These are phyloP conservation scores for Exophiala xenobiotica DNA, from an alignment of 2,329 filamentous ascomycete genomes.

Conservation along the genomic window DNA sequence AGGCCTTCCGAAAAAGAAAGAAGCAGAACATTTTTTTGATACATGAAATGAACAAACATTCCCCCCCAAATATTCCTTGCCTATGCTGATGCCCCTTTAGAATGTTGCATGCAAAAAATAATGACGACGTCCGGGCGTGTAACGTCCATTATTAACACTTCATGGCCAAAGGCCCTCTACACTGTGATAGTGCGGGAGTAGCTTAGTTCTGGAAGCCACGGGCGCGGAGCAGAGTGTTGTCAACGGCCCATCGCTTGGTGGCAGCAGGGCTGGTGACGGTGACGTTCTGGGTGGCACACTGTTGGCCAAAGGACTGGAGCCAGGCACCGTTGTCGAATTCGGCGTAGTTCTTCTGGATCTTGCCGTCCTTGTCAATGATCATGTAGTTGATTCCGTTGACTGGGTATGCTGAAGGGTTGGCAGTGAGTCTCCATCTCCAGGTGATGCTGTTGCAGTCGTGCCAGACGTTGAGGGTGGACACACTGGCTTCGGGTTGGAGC, in stretches of 20 bases:
- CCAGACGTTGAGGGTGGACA: conserved; percentile 24
- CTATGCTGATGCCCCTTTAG: neutral
- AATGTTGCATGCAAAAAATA: neutral
- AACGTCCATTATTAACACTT: neutral
- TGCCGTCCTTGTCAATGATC: conserved; percentile 21
- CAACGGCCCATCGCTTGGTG: conserved; percentile 1
- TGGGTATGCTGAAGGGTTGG: conserved; percentile 14
- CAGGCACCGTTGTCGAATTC: conserved; percentile 31
- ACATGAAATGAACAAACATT: neutral
- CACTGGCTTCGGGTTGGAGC: conserved; percentile 17
- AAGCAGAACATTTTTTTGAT: neutral
- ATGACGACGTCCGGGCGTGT: neutral
- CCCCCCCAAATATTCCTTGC: neutral
- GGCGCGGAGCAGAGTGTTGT: neutral
- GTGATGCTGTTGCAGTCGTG: conserved; percentile 29
- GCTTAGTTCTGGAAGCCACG: neutral
- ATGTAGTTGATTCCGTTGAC: conserved; percentile 30
- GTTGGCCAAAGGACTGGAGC: conserved; percentile 26
- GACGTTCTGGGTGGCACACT: conserved; percentile 18
- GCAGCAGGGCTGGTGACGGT: conserved; percentile 5
- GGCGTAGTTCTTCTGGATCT: conserved; percentile 28
- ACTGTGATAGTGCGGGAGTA: neutral
- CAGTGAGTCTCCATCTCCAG: conserved; percentile 26
- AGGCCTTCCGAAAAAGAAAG: neutral
- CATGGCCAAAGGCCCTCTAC: too few relatives aligned